Evolutionary conservation across 768 basidiomycete species (phyloP).

Genomic region (Agrocybe pediades): DNA sequence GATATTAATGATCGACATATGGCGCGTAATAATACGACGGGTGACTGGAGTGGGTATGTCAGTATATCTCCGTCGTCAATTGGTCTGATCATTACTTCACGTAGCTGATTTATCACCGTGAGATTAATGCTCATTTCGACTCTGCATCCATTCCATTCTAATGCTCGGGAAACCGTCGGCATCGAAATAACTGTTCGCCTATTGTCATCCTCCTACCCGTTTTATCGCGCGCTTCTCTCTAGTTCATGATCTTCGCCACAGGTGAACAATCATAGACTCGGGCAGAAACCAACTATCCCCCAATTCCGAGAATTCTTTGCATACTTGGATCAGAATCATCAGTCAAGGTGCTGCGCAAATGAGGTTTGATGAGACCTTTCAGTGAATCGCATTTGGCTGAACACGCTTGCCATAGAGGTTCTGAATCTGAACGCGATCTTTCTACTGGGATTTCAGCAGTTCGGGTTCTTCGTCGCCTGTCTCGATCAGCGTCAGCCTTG

Average conservation of each 20-base stretch:
- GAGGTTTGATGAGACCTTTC: conserved; percentile 8
- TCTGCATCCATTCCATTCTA: conserved; percentile 11
- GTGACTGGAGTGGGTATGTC: not conserved
- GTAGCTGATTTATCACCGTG: conserved; percentile 19
- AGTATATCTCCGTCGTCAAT: conserved; percentile 8
- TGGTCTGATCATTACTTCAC: conserved; percentile 4
- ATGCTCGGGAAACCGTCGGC: not conserved
- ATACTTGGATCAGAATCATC: conserved; percentile 9
- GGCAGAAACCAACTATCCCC: not conserved
- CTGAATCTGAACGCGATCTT: conserved; percentile 7
- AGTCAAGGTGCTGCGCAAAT: conserved; percentile 15
- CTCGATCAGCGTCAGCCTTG: conserved; percentile 6
- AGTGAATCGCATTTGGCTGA: conserved; percentile 7
- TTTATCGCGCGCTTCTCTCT: conserved; percentile 4
- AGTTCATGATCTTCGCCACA: conserved; percentile 1
- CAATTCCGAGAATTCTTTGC: not conserved
- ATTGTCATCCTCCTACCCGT: conserved; percentile 14
- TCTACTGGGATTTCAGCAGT: conserved; percentile 9
- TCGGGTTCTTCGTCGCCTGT: conserved; percentile 8
- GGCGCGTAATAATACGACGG: not conserved
- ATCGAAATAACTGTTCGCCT: conserved; percentile 9
- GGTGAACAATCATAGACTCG: conserved; percentile 12
- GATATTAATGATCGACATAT: not conserved
- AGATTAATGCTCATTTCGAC: conserved; percentile 10
- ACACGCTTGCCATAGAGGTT: conserved; percentile 2